A percentile compares a stretch with the other conserved stretches of the same genome.
Evolutionary conservation across 768 basidiomycete genomes (phyloP).

Genomic region (Psilocybe tampanensis): DNA sequence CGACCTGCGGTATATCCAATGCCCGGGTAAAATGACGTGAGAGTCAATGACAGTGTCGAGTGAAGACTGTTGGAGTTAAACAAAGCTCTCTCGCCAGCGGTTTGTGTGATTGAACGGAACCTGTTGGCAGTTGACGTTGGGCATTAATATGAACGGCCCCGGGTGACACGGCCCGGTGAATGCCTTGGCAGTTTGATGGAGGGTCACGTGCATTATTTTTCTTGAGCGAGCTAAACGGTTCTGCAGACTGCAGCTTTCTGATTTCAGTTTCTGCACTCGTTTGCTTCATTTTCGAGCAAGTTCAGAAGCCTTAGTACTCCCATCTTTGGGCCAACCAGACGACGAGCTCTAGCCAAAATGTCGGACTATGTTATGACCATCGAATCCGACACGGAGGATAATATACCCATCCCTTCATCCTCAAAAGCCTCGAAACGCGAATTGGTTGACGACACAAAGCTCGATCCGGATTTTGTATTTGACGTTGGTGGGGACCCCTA

Average conservation of each 20-base stretch:
- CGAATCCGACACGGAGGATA: constrained; percentile 75
- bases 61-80: too few relatives aligned
- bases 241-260: too few relatives aligned
- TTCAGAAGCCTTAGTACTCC: too few relatives aligned
- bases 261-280: too few relatives aligned
- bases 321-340: neutral
- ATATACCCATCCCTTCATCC: constrained; percentile 27
- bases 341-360: constrained; percentile 23
- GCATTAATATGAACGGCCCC: too few relatives aligned
- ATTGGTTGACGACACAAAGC: constrained; percentile 52
- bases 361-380: constrained; percentile 83
- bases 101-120: too few relatives aligned
- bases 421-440: constrained; percentile 25
- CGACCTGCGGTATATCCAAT: neutral
- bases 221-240: too few relatives aligned
- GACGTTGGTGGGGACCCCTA: constrained; percentile 77
- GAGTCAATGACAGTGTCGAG: neutral
- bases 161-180: too few relatives aligned
- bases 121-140: too few relatives aligned
- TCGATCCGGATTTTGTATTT: constrained; percentile 86
- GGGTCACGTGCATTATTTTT: constrained; percentile 10
- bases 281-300: too few relatives aligned
- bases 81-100: too few relatives aligned
- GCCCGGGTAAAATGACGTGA: neutral
- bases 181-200: neutral